Evolutionary conservation across 1,284 basidiomycete genomes (phyloP).

Genomic region (Malassezia yamatoensis): DNA sequence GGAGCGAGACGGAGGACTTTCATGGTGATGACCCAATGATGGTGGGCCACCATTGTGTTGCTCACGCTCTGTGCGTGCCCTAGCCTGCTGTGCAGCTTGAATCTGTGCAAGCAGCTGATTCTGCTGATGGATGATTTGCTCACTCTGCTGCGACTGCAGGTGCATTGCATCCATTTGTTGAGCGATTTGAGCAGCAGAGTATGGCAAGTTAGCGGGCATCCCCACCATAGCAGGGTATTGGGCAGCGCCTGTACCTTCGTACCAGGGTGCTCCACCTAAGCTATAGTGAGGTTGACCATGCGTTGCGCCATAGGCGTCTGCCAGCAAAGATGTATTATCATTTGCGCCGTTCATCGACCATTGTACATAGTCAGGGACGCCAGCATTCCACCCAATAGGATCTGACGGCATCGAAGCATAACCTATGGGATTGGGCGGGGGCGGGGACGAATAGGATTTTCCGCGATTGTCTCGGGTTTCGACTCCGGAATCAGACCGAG

Average conservation of each 20-base stretch:
- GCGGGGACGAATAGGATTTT: background rate
- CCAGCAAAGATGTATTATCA: background rate
- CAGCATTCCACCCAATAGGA: background rate
- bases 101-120: constrained; percentile 10
- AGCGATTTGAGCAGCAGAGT: background rate
- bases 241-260: background rate
- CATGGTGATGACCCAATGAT: background rate
- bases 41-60: background rate
- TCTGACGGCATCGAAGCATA: background rate
- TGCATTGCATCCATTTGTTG: constrained; percentile 12
- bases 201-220: background rate
- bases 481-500: background rate
- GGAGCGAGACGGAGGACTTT: background rate
- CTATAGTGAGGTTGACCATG: constrained; percentile 15
- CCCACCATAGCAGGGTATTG: background rate
- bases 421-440: background rate
- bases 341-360: constrained; percentile 2
- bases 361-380: constrained; percentile 1
- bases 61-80: background rate
- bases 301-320: constrained; percentile 16
- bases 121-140: constrained; percentile 13
- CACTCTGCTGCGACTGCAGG: constrained; percentile 9
- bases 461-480: background rate
- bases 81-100: constrained; percentile 11
- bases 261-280: constrained; percentile 1